These are phyloP conservation scores for Ustilago hordei DNA, from an alignment of 1,284 basidiomycete species.

Conservation along the genomic window DNA sequence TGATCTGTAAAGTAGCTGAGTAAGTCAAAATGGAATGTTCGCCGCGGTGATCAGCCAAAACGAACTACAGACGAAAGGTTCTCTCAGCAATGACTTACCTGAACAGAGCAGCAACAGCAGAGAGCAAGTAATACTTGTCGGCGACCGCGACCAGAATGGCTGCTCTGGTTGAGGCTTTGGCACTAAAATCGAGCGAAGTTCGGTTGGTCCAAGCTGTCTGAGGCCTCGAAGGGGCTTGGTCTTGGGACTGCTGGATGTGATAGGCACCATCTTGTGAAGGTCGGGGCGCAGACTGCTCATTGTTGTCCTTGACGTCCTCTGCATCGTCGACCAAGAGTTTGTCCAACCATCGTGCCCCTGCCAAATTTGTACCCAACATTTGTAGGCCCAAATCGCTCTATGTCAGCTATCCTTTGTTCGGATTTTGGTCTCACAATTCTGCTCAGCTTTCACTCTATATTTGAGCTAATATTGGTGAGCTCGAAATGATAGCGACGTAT, in stretches of 20 bases:
- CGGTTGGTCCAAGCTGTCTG: conserved; percentile 50
- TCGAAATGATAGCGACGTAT: background rate
- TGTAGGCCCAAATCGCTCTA: background rate
- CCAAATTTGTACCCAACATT: too few species aligned
- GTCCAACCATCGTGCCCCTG: conserved; percentile 81
- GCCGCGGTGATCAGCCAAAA: background rate
- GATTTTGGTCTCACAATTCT: background rate
- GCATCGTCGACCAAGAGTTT: conserved; percentile 82
- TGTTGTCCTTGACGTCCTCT: conserved; percentile 67
- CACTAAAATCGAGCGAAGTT: conserved; percentile 27
- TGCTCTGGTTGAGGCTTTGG: conserved; percentile 37
- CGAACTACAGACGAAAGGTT: background rate
- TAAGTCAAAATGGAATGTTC: conserved; percentile 61
- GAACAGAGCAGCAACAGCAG: conserved; percentile 85
- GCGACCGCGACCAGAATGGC: conserved; percentile 46
- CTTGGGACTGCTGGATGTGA: conserved; percentile 9
- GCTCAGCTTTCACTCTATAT: background rate
- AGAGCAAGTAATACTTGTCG: conserved; percentile 84
- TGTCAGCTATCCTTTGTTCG: background rate
- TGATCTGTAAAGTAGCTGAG: conserved; percentile 81
- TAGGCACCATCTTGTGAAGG: background rate
- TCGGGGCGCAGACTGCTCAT: background rate
- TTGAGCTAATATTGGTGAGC: background rate
- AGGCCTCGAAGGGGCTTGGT: conserved; percentile 77
- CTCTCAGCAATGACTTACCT: conserved; percentile 71